Evolutionary conservation across 2,329 filamentous ascomycete genomes (phyloP), one percentile per base, ranked within the genome.

Genomic region (Rosellinia necatrix): DNA sequence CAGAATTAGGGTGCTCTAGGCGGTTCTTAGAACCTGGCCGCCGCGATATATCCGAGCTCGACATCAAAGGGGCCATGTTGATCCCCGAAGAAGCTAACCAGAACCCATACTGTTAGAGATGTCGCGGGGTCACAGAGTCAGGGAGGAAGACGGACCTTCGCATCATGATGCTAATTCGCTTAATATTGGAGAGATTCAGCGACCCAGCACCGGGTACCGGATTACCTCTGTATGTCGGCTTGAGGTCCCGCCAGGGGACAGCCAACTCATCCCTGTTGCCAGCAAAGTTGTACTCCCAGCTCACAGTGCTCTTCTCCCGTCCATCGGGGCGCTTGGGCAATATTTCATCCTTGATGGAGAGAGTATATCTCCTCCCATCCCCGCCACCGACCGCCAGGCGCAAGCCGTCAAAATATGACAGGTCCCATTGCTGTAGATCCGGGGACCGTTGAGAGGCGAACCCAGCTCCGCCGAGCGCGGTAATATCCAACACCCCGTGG

Each of bases 401-500:
- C 21, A 91, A 72, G 2, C 88, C 89, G 41, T 84, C 79, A 64
- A 86, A 88, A 9, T 64, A 67, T 1, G 80, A 81, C 6, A 94
- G 73, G 65, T 94, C 81, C 81, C 88, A 89, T 21, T 74, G 73
- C 12, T 78, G 72, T 34, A 80, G 74, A 6, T 85, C 82, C 34
- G 78, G 79, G 4, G 87, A 91, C 42, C 87, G 82, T 70, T 93
- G 91, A 4, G 87, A 90, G 8, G 90, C 90, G 68, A 96, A 94
- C 4, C 91, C 91, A 1, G 91, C 90, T 25, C 89, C 90, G 22
- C 90, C 90, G 0, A 94, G 83, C 0, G 89, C 85, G 49, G 80
- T 81, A 60, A 87, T 91, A 72, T 94, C 90, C 17, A 94, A 79
- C 21, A 78, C 77, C 2, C 91, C 90, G 61, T 83, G 74, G 74